Conservation (phyloP, 1,139 yeast species). For the Pneumocystis carinii region DNA sequence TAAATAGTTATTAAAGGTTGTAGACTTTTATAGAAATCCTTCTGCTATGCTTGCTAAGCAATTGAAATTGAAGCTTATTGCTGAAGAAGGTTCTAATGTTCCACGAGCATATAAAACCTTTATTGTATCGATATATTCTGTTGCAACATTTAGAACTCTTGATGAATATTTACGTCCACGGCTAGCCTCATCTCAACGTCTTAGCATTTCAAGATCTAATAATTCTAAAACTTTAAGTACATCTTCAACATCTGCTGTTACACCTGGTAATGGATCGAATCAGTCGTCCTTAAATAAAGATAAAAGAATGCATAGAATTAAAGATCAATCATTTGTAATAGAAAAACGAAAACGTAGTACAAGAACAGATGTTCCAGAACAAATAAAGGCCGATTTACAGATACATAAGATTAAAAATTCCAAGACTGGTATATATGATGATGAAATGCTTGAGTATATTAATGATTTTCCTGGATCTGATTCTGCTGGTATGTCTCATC, state of each 20-base stretch:
- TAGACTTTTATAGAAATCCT: slow-evolving; percentile 16
- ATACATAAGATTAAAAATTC: neutral
- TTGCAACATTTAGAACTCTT: slow-evolving; percentile 67
- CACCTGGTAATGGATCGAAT: neutral
- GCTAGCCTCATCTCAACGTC: neutral
- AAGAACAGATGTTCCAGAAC: neutral
- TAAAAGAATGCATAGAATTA: neutral
- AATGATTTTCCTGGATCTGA: neutral
- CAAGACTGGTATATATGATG: neutral
- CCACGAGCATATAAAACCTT: slow-evolving; percentile 21
- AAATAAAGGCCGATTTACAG: neutral
- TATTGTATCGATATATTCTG: slow-evolving; percentile 67
- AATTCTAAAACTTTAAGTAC: neutral
- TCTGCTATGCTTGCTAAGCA: slow-evolving; percentile 62
- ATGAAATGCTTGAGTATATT: neutral
- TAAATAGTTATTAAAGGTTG: slow-evolving; percentile 7
- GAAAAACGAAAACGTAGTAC: neutral
- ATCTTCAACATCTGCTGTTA: neutral
- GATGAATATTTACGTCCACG: slow-evolving; percentile 35
- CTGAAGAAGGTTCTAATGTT: slow-evolving; percentile 22
- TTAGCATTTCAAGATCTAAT: neutral
- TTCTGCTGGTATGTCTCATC: neutral
- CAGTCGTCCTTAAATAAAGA: neutral
- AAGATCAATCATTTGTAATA: neutral
- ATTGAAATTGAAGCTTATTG: slow-evolving; percentile 40